Percentiles rank a stretch among this genome's conserved stretches.
Evolutionary conservation across 768 basidiomycete genomes (phyloP).

Genomic region (Termitomyces eurrhizus): DNA sequence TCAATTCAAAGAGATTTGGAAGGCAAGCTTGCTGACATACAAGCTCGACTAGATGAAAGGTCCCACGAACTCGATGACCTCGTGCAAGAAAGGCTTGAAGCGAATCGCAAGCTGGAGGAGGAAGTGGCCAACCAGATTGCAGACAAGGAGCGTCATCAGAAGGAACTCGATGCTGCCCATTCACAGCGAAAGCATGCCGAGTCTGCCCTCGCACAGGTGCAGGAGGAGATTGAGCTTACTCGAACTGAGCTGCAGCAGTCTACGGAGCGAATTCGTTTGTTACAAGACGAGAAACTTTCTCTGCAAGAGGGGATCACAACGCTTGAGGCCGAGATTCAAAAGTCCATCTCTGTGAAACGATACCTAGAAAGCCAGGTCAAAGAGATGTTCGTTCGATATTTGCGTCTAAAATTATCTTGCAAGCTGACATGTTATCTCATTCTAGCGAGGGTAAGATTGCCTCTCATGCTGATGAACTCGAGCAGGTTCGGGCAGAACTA

Average conservation of each 20-base stretch:
- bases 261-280: constrained; percentile 27
- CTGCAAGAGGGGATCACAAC: constrained; percentile 55
- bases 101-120: constrained; percentile 35
- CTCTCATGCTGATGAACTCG: constrained; percentile 35
- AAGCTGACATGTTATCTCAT: constrained; percentile 3
- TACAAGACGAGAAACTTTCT: constrained; percentile 47
- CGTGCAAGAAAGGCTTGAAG: constrained; percentile 32
- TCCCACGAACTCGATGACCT: constrained; percentile 33
- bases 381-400: constrained; percentile 45
- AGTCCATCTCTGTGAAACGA: constrained; percentile 54
- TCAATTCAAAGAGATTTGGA: constrained; percentile 26
- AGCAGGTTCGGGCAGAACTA: constrained; percentile 39
- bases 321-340: constrained; percentile 64
- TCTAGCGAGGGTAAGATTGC: constrained; percentile 45
- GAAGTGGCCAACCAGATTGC: constrained; percentile 29
- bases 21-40: constrained; percentile 30
- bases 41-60: constrained; percentile 31
- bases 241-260: constrained; percentile 39
- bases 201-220: constrained; percentile 30
- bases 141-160: constrained; percentile 28
- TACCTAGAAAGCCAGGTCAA: constrained; percentile 61
- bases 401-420: background rate
- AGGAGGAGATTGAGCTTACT: constrained; percentile 30
- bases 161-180: constrained; percentile 26
- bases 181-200: constrained; percentile 27